Evolutionary conservation across 2,329 filamentous ascomycete species (phyloP).

Genomic region (Orbilia oligospora): DNA sequence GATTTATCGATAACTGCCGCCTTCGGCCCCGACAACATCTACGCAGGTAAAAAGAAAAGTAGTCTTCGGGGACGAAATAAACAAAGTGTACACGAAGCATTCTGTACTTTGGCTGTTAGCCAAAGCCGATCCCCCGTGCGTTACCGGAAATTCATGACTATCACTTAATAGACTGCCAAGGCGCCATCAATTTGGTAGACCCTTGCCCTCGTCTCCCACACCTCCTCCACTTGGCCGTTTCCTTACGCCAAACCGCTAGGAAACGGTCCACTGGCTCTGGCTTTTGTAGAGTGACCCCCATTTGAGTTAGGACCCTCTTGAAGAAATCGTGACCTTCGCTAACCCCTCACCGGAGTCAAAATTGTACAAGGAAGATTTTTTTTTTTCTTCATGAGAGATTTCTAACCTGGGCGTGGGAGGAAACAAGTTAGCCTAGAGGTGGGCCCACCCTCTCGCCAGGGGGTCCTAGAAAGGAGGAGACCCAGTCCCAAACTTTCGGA

Average conservation of each 20-base stretch:
- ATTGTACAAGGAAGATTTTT: conserved; percentile 53
- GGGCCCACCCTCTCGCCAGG: conserved; percentile 39
- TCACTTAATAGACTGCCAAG: conserved; percentile 46
- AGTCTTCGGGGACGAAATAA: conserved; percentile 16
- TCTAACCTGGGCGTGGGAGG: conserved; percentile 32
- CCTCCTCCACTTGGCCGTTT: conserved; percentile 54
- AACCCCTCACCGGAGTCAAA: conserved; percentile 45
- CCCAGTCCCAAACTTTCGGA: conserved; percentile 60
- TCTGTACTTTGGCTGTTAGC: conserved; percentile 11
- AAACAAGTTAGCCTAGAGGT: conserved; percentile 46
- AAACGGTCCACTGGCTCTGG: conserved; percentile 56
- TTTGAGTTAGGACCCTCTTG: conserved; percentile 29
- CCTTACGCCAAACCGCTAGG: conserved; percentile 44
- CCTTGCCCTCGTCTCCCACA: conserved; percentile 59
- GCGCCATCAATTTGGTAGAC: conserved; percentile 61
- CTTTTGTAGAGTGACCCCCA: conserved; percentile 46
- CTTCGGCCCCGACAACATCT: conserved; percentile 6
- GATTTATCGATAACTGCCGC: conserved; percentile 16
- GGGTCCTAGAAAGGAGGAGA: conserved; percentile 51
- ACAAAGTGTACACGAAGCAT: conserved; percentile 2
- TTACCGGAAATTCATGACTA: conserved; percentile 55
- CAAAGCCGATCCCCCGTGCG: conserved; percentile 55
- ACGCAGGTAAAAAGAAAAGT: conserved; percentile 14
- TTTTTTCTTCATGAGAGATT: conserved; percentile 36
- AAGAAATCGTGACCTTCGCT: conserved; percentile 23